phyloP scores from a whole-genome alignment of 2,329 filamentous ascomycete species.

The Alternaria triticina region DNA sequence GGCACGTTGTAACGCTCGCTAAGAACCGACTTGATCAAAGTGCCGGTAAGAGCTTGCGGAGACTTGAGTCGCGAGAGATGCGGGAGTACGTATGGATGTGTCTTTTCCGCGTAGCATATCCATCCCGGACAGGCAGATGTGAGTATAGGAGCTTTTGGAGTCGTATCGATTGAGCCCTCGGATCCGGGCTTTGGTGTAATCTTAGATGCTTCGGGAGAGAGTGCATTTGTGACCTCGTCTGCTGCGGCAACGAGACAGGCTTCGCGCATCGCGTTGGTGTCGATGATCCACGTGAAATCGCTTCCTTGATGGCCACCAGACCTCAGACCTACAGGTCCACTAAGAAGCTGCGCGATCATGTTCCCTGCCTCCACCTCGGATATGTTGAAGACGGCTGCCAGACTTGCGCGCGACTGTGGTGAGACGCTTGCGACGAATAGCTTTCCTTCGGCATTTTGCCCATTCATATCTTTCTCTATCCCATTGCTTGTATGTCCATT shows the following conservation, averaged over 20 bases:
- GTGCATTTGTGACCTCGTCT: constrained; percentile 53
- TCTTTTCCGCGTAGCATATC: constrained; percentile 99
- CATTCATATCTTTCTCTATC: constrained; percentile 19
- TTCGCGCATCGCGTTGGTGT: constrained; percentile 84
- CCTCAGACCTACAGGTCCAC: constrained; percentile 71
- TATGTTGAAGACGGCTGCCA: constrained; percentile 82
- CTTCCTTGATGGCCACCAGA: constrained; percentile 74
- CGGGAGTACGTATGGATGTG: constrained; percentile 89
- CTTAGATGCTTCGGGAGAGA: constrained; percentile 36
- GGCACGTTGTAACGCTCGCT: constrained; percentile 74
- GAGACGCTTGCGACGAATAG: constrained; percentile 92
- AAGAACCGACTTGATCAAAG: constrained; percentile 84
- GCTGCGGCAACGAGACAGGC: constrained; percentile 73
- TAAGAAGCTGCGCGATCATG: constrained; percentile 83
- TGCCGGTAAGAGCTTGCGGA: constrained; percentile 89
- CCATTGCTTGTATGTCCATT: constrained; percentile 16
- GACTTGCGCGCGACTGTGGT: constrained; percentile 85
- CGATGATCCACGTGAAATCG: constrained; percentile 86
- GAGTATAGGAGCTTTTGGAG: constrained; percentile 68
- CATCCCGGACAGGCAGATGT: constrained; percentile 94
- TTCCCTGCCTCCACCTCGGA: constrained; percentile 75
- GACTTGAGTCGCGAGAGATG: constrained; percentile 92
- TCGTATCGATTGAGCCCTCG: constrained; percentile 52
- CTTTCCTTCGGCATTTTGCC: constrained; percentile 60
- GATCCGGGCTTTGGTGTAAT: constrained; percentile 28